A percentile compares a stretch with the other conserved stretches of the same genome.
phyloP scores from a whole-genome alignment of 345 rosid species.

The Sonneratia caseolaris region DNA sequence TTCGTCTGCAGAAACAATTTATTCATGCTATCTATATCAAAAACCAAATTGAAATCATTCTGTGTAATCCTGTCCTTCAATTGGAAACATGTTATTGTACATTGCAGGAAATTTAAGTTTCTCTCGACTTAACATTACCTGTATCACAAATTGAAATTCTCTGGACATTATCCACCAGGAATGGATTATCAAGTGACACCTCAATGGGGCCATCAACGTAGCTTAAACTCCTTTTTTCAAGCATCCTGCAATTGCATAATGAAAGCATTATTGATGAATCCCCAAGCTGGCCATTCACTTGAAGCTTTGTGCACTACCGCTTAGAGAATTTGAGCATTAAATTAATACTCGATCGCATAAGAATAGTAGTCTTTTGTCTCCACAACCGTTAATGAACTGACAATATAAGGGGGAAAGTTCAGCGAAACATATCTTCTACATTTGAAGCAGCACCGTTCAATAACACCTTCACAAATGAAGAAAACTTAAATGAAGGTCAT shows the following conservation, averaged over 20 bases:
- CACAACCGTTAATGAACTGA: neutral
- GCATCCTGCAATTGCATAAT: conserved; percentile 45
- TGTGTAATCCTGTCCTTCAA: neutral
- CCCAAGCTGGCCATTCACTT: neutral
- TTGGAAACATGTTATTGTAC: neutral
- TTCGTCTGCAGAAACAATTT: conserved; percentile 44
- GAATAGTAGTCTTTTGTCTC: too few species aligned
- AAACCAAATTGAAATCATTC: neutral
- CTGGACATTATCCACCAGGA: conserved; percentile 64
- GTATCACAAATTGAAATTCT: conserved; percentile 71
- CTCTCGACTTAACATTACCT: conserved; percentile 27
- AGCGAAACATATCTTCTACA: neutral
- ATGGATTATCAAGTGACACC: conserved; percentile 56
- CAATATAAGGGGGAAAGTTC: neutral
- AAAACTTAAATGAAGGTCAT: neutral
- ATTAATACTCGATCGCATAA: neutral
- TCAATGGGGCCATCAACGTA: conserved; percentile 72
- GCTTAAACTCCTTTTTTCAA: conserved; percentile 81
- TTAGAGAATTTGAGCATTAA: neutral
- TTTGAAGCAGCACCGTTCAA: neutral
- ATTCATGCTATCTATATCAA: neutral
- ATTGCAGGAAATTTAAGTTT: neutral
- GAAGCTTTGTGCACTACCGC: neutral
- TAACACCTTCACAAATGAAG: neutral
- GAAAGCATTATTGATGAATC: neutral